Evolutionary conservation across 1,284 basidiomycete species (phyloP).

Genomic region (Trichosporon ovoides): DNA sequence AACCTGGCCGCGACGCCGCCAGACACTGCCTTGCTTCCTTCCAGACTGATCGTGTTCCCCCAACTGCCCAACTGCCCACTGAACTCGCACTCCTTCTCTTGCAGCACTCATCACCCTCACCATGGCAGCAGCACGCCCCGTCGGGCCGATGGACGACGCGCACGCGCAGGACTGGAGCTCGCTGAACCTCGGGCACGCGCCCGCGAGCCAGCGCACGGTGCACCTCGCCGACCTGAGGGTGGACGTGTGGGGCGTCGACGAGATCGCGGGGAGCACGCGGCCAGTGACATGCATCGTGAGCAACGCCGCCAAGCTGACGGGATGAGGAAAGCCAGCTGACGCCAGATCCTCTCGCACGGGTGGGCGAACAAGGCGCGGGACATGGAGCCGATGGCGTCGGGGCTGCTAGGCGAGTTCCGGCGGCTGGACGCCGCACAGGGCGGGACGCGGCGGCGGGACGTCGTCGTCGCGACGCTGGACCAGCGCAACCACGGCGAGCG

Average conservation of each 20-base stretch:
- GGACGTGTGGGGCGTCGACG: constrained; percentile 39
- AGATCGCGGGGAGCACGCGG: constrained; percentile 26
- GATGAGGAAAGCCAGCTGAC: background rate
- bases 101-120: background rate
- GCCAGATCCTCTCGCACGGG: constrained; percentile 16
- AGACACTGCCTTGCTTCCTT: too few species aligned
- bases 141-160: constrained; percentile 11
- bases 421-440: constrained; percentile 7
- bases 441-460: constrained; percentile 24
- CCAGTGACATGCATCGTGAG: constrained; percentile 34
- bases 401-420: constrained; percentile 31
- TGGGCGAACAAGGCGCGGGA: constrained; percentile 19
- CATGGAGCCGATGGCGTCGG: constrained; percentile 35
- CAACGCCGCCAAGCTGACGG: background rate
- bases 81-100: background rate
- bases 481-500: constrained; percentile 67
- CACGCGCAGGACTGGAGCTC: constrained; percentile 30
- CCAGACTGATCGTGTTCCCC: too few species aligned
- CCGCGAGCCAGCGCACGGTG: constrained; percentile 13
- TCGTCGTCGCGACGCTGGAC: constrained; percentile 52
- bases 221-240: constrained; percentile 35
- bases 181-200: constrained; percentile 24
- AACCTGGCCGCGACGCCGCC: too few species aligned
- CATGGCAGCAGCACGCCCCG: background rate
- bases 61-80: too few species aligned